These are phyloP conservation scores for Murraya paniculata DNA, from an alignment of 345 rosid species.

Conservation along the genomic window DNA sequence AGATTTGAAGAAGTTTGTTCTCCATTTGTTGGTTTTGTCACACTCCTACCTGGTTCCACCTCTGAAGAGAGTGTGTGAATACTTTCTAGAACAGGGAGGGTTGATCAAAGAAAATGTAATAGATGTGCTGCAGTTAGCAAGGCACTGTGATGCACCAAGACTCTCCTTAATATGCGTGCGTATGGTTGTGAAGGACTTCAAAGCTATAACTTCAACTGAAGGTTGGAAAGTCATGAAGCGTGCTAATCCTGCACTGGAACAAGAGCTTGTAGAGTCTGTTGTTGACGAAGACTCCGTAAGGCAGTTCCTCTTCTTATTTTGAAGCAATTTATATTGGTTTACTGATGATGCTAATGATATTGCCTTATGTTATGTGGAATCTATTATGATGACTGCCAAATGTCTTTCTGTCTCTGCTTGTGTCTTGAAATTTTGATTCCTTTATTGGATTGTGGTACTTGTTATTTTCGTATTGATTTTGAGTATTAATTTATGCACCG, in stretches of 20 bases:
- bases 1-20: constrained; percentile 61
- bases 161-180: constrained; percentile 57
- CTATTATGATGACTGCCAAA: neutral
- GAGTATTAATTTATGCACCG: neutral
- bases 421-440: neutral
- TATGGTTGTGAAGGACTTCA: constrained; percentile 69
- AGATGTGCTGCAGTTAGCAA: constrained; percentile 78
- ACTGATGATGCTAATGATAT: neutral
- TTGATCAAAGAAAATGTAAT: constrained; percentile 71
- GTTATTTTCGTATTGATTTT: neutral
- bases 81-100: constrained; percentile 52
- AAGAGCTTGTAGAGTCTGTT: constrained; percentile 65
- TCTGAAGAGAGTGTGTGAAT: constrained; percentile 60
- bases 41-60: constrained; percentile 65
- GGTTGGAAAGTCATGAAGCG: constrained; percentile 84
- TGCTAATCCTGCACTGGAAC: constrained; percentile 68
- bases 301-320: constrained; percentile 14
- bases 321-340: neutral
- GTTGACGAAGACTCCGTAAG: constrained; percentile 73
- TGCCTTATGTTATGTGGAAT: neutral
- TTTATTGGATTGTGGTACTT: neutral
- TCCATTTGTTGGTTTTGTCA: constrained; percentile 75
- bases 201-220: constrained; percentile 64
- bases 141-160: constrained; percentile 64
- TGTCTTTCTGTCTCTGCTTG: neutral